Percentiles rank a stretch among this genome's conserved stretches.
These are phyloP conservation scores for Vaccinium corymbosum DNA, from an alignment of 148 eudicot species.

Conservation along the genomic window DNA sequence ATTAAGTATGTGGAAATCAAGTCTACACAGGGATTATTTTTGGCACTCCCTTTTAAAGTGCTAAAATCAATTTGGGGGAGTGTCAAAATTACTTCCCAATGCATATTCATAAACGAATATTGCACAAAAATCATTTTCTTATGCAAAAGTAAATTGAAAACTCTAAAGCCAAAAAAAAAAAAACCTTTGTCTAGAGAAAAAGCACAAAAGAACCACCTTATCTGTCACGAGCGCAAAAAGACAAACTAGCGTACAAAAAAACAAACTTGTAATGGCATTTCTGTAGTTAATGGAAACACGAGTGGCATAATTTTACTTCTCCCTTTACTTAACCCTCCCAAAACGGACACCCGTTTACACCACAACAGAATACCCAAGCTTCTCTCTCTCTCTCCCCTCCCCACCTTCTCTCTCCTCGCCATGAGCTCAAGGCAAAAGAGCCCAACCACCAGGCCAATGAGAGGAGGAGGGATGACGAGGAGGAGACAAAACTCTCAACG, in stretches of 20 bases:
- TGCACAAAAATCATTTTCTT: too few relatives aligned
- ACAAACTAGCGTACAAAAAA: too few relatives aligned
- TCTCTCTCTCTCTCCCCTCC: background rate
- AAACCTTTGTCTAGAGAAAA: background rate
- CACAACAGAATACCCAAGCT: background rate
- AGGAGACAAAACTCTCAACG: slow-evolving; percentile 2
- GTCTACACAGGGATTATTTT: too few relatives aligned
- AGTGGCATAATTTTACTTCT: background rate
- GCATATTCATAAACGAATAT: too few relatives aligned
- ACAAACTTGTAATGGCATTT: background rate
- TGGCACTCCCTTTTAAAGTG: too few relatives aligned
- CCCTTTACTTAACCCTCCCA: slow-evolving; percentile 1
- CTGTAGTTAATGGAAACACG: background rate
- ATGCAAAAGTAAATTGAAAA: background rate
- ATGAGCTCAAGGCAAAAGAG: slow-evolving; percentile 31
- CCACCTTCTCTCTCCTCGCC: background rate
- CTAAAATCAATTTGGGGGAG: too few relatives aligned
- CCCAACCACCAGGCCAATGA: slow-evolving; percentile 12
- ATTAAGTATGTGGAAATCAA: too few relatives aligned
- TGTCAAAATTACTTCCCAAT: too few relatives aligned
- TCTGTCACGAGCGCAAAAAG: too few relatives aligned
- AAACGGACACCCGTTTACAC: background rate
- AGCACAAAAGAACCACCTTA: background rate
- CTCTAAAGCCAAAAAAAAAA: too few relatives aligned
- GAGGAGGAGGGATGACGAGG: background rate